Percentiles rank a stretch among this genome's conserved stretches.
Evolutionary conservation across 345 rosid genomes (phyloP).

Genomic region (Salix brachista): DNA sequence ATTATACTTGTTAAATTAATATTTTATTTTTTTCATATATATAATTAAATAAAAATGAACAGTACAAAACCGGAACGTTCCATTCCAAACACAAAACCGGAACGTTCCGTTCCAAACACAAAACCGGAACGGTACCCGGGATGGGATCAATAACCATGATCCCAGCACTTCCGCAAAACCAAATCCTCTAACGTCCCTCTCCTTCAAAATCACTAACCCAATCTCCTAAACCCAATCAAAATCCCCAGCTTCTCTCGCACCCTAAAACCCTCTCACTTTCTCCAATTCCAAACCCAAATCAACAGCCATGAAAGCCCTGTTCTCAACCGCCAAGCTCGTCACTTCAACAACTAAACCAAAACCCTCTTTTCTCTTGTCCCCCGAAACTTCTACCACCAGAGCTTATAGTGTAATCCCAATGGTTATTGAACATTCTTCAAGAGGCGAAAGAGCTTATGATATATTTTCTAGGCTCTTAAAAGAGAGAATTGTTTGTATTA

Average conservation of each 20-base stretch:
- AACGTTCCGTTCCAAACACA: too few species aligned
- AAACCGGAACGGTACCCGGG: too few species aligned
- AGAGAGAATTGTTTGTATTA: constrained; percentile 91
- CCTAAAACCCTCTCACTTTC: background rate
- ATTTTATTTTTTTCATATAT: too few species aligned
- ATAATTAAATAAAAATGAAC: too few species aligned
- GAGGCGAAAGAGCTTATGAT: constrained; percentile 97
- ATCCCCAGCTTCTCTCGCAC: constrained; percentile 1
- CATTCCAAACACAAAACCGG: too few species aligned
- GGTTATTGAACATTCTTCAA: constrained; percentile 96
- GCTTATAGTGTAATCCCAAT: constrained; percentile 74
- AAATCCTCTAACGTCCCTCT: background rate
- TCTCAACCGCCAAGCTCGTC: constrained; percentile 23
- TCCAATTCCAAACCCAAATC: background rate
- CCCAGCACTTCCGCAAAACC: background rate
- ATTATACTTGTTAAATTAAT: too few species aligned
- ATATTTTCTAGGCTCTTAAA: constrained; percentile 90
- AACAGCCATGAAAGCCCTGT: constrained; percentile 20
- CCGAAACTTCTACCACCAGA: constrained; percentile 22
- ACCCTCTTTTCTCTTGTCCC: background rate
- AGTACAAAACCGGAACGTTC: too few species aligned
- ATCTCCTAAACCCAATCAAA: background rate
- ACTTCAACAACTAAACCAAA: background rate
- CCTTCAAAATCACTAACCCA: background rate
- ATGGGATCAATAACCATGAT: too few species aligned